A percentile compares a stretch with the other conserved stretches of the same genome.
Evolutionary conservation across 2,329 filamentous ascomycete species (phyloP).

Genomic region (Ophiostoma ulmi): DNA sequence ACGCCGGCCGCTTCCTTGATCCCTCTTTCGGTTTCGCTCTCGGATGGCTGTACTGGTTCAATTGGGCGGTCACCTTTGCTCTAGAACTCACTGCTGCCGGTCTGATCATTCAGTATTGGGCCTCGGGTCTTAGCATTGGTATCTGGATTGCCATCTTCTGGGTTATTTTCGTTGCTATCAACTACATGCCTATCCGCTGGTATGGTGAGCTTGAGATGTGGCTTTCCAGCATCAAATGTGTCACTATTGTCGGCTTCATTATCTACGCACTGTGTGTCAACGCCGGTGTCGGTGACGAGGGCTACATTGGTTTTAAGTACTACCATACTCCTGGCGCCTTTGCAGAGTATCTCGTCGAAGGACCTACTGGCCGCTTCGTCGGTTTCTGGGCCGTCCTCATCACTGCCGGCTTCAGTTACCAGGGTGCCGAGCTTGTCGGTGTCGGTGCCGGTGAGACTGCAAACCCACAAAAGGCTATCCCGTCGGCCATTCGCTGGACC

Average conservation of each 20-base stretch:
- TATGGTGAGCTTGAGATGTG: slow-evolving; percentile 44
- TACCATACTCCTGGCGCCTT: slow-evolving; percentile 43
- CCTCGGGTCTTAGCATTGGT: slow-evolving; percentile 4
- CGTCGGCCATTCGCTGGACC: slow-evolving; percentile 61
- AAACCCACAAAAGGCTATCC: slow-evolving; percentile 62
- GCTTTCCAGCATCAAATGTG: slow-evolving; percentile 42
- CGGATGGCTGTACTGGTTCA: slow-evolving; percentile 45
- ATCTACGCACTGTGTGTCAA: slow-evolving; percentile 53
- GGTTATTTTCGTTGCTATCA: slow-evolving; percentile 21
- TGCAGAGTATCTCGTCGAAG: slow-evolving; percentile 35
- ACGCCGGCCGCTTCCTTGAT: slow-evolving; percentile 61
- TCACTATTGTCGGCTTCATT: slow-evolving; percentile 52
- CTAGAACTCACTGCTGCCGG: slow-evolving; percentile 59
- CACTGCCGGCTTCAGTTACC: slow-evolving; percentile 39
- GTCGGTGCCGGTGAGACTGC: slow-evolving; percentile 65
- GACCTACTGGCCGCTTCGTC: slow-evolving; percentile 36
- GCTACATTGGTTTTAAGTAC: slow-evolving; percentile 44
- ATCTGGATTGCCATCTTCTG: slow-evolving; percentile 7
- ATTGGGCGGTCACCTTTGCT: slow-evolving; percentile 52
- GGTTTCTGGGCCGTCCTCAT: slow-evolving; percentile 33
- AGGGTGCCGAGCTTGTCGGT: slow-evolving; percentile 58
- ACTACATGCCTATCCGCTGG: slow-evolving; percentile 37
- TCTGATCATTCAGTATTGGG: slow-evolving; percentile 15
- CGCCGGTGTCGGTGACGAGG: slow-evolving; percentile 50
- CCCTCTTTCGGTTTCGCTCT: slow-evolving; percentile 58